Evolutionary conservation across 1,139 yeast genomes (phyloP).

Genomic region (Debaryomyces nepalensis): DNA sequence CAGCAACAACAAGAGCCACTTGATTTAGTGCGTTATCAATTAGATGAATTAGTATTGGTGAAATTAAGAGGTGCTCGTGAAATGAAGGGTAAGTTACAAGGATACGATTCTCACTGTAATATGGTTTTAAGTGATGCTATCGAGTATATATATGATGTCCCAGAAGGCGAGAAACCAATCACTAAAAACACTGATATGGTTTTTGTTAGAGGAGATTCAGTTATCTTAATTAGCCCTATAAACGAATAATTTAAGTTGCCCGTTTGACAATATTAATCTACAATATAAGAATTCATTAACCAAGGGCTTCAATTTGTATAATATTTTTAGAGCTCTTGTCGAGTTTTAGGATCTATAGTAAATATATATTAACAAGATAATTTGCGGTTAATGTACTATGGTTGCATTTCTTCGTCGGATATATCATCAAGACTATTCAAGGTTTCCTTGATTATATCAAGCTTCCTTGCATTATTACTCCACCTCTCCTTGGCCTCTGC

Average conservation of each 20-base stretch:
- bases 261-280: background rate
- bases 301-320: constrained; percentile 5
- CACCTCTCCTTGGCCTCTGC: constrained; percentile 39
- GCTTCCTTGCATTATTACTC: constrained; percentile 38
- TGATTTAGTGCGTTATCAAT: constrained; percentile 81
- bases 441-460: constrained; percentile 32
- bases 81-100: constrained; percentile 87
- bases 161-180: constrained; percentile 50
- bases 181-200: constrained; percentile 81
- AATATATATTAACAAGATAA: constrained; percentile 7
- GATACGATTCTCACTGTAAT: constrained; percentile 95
- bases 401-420: constrained; percentile 21
- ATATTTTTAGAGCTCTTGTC: constrained; percentile 2
- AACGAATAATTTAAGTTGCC: constrained; percentile 20
- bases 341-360: constrained; percentile 9
- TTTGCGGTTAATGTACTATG: constrained; percentile 1
- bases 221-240: constrained; percentile 69
- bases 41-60: constrained; percentile 86
- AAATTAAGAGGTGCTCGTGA: constrained; percentile 97
- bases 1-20: constrained; percentile 65
- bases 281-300: background rate
- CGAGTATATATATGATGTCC: constrained; percentile 72
- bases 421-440: constrained; percentile 18
- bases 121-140: constrained; percentile 92
- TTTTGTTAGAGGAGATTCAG: constrained; percentile 95